Conservation (phyloP, 139 green algal genomes). For the Picochlorum costavermella region DNA sequence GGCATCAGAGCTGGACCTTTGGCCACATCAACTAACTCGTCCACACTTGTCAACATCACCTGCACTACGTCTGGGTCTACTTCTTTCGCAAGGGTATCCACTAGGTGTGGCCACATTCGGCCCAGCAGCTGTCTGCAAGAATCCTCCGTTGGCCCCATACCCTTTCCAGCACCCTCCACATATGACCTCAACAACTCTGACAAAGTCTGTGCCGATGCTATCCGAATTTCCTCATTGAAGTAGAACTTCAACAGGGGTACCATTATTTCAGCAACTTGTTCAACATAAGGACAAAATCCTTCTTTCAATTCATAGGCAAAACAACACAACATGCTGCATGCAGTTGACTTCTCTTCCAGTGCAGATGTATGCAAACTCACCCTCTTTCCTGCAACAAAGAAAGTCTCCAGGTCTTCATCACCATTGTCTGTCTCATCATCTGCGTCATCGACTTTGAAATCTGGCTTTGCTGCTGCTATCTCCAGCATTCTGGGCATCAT, state of each 20-base stretch:
- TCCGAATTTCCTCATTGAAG: slow-evolving; percentile 91
- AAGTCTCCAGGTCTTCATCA: slow-evolving; percentile 48
- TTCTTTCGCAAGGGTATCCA: slow-evolving; percentile 58
- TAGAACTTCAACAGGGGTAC: slow-evolving; percentile 90
- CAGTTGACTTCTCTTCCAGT: slow-evolving; percentile 95
- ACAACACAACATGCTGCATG: slow-evolving; percentile 96
- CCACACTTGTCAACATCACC: slow-evolving; percentile 54
- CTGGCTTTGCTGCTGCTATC: slow-evolving; percentile 62
- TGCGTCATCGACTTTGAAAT: slow-evolving; percentile 68
- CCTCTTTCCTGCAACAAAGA: slow-evolving; percentile 65
- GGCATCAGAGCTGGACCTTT: slow-evolving; percentile 30
- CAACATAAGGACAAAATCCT: slow-evolving; percentile 87
- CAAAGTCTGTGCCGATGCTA: slow-evolving; percentile 54
- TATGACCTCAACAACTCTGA: slow-evolving; percentile 76
- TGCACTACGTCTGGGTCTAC: slow-evolving; percentile 59
- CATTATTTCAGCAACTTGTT: slow-evolving; percentile 71
- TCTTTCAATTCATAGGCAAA: slow-evolving; percentile 96
- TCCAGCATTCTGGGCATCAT: slow-evolving; percentile 92
- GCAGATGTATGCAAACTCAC: slow-evolving; percentile 66
- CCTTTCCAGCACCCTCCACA: slow-evolving; percentile 60
- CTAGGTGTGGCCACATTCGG: slow-evolving; percentile 53
- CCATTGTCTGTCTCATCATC: slow-evolving; percentile 6
- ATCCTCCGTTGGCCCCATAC: slow-evolving; percentile 28
- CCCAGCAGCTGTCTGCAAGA: slow-evolving; percentile 56
- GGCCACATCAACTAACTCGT: slow-evolving; percentile 53